These are phyloP conservation scores for Aspergillus flavus DNA, from an alignment of 2,329 filamentous ascomycete genomes.

Conservation along the genomic window DNA sequence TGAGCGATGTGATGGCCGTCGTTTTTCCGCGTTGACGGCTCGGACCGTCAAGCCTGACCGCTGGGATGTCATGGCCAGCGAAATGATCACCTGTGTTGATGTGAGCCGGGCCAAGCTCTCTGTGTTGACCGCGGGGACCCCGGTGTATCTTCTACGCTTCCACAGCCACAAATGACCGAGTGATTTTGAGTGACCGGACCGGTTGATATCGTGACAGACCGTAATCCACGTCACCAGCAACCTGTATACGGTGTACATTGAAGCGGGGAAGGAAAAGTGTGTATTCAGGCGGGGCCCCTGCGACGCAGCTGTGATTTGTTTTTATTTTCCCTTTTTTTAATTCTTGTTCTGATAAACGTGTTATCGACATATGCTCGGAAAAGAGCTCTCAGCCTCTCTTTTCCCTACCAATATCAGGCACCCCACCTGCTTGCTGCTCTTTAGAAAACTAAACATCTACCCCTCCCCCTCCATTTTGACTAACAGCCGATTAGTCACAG, in stretches of 20 bases:
- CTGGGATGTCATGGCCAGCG: constrained; percentile 19
- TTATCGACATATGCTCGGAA: constrained; percentile 25
- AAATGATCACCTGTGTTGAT: constrained; percentile 19
- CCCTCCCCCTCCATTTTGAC: constrained; percentile 18
- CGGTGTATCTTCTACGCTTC: constrained; percentile 26
- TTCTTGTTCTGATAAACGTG: constrained; percentile 23
- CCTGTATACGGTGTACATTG: constrained; percentile 23
- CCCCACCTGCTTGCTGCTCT: constrained; percentile 21
- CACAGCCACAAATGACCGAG: constrained; percentile 32
- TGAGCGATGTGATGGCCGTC: constrained; percentile 19
- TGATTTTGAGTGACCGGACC: constrained; percentile 28
- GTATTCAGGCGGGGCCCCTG: constrained; percentile 31
- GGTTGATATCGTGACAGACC: constrained; percentile 33
- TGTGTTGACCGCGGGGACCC: constrained; percentile 13
- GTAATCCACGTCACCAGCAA: constrained; percentile 35
- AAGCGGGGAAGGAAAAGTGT: constrained; percentile 22
- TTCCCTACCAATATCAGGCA: constrained; percentile 19
- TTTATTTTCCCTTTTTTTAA: not conserved
- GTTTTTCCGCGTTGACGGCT: constrained; percentile 28
- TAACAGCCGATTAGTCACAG: constrained; percentile 6
- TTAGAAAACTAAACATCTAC: constrained; percentile 14
- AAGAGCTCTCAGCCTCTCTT: constrained; percentile 21
- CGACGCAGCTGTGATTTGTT: constrained; percentile 7
- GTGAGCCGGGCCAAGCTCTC: constrained; percentile 13
- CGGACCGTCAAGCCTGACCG: constrained; percentile 29